Evolutionary conservation across 2,329 filamentous ascomycete genomes (phyloP), one percentile per base, ranked within the genome.

Genomic region (Cladosporium sp.): DNA sequence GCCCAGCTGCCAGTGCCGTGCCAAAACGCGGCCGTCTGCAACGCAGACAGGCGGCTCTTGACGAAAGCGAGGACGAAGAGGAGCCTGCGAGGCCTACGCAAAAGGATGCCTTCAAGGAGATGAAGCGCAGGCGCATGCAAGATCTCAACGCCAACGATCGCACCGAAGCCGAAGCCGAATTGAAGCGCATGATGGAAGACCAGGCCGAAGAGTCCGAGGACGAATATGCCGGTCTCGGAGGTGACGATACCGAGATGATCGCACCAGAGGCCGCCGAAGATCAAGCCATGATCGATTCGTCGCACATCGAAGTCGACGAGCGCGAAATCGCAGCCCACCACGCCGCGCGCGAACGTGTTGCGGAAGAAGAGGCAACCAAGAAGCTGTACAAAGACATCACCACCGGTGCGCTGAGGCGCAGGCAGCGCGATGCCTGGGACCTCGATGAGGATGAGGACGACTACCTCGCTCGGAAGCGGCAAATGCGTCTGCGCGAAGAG

Each of bases 181-280:
- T 86, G 69, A 91, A 89, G 69, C 91, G 86, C 67, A 88, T 96
- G 79, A 78, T 99, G 32, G 82, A 97, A 58, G 93, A 96, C 58
- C 90, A 95, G 65, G 92, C 93, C 54, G 89, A 96, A 61, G 93
- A 99, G 70, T 99, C 93, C 0, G 95, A 99, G 65, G 93, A 99
- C 66, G 93, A 99, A 68, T 99, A 97, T 67, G 92, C 91, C 34
- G 93, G 93, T 4, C 77, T 99, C 8, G 93, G 93, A 58, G 93
- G 93, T 56, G 92, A 97, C 58, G 89, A 92, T 57, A 47, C 50
- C 2, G 43, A 52, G 13, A 85, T 83, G 39, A 85, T 80, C 38
- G 85, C 85, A 50, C 87, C 90, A 53, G 86, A 85, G 30, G 83
- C 88, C 51, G 84, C 84, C 24, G 80, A 87, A 7, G 81, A 93